A percentile compares a stretch with the other conserved stretches of the same genome.
phyloP scores from a whole-genome alignment of 1,284 basidiomycete species.

The Pseudozyma hubeiensis region DNA sequence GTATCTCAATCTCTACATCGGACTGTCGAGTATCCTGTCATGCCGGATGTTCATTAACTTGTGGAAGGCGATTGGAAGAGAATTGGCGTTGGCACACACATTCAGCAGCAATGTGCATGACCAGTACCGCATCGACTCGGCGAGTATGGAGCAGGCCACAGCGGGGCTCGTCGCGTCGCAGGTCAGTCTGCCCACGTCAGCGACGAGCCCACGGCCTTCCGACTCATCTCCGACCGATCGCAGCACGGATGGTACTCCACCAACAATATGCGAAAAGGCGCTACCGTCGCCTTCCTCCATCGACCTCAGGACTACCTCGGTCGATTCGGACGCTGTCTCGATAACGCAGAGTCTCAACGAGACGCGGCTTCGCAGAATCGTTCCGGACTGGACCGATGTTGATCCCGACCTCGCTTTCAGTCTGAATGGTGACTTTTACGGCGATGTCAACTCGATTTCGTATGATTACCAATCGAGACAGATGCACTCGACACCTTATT shows the following conservation, averaged over 20 bases:
- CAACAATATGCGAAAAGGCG: slow-evolving; percentile 26
- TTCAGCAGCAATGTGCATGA: slow-evolving; percentile 37
- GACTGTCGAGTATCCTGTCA: slow-evolving; percentile 42
- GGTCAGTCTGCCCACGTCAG: slow-evolving; percentile 5
- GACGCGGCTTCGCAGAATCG: slow-evolving; percentile 21
- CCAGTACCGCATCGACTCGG: slow-evolving; percentile 27
- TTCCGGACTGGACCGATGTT: slow-evolving; percentile 50
- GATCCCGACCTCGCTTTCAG: slow-evolving; percentile 49
- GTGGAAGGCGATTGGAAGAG: slow-evolving; percentile 52
- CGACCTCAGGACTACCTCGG: slow-evolving; percentile 6
- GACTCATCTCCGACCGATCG: slow-evolving; percentile 1
- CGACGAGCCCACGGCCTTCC: background rate
- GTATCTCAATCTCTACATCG: slow-evolving; percentile 51
- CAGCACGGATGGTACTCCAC: slow-evolving; percentile 4
- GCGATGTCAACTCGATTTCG: slow-evolving; percentile 35
- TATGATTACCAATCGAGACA: slow-evolving; percentile 46
- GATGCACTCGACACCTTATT: slow-evolving; percentile 40
- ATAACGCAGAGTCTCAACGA: slow-evolving; percentile 15
- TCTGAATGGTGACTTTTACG: slow-evolving; percentile 43
- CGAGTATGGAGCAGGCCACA: slow-evolving; percentile 25
- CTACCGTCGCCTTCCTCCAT: background rate
- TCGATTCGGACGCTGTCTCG: slow-evolving; percentile 9
- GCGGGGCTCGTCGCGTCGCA: slow-evolving; percentile 27
- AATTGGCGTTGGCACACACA: slow-evolving; percentile 44
- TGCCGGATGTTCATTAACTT: slow-evolving; percentile 51